phyloP scores from a whole-genome alignment of 768 basidiomycete genomes.

The Chiua virens region DNA sequence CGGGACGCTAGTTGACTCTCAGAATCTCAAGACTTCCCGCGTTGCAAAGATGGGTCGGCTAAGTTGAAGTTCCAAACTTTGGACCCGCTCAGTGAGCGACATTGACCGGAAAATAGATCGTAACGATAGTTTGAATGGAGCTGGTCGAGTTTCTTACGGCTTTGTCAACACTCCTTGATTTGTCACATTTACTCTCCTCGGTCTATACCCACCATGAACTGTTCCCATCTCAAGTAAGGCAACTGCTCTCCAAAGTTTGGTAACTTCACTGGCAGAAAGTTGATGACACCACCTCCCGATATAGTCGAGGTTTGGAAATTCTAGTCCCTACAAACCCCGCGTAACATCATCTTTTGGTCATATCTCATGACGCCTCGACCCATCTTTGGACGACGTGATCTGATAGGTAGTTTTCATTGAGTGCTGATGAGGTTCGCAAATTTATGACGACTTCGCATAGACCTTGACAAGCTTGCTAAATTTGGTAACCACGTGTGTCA shows the following conservation, averaged over 20 bases:
- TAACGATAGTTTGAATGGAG: conserved; percentile 7
- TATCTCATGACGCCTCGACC: conserved; percentile 1
- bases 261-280: conserved; percentile 4
- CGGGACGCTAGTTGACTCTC: neutral
- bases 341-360: conserved; percentile 8
- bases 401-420: conserved; percentile 10
- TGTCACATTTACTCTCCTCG: conserved; percentile 24
- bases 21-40: neutral
- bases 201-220: conserved; percentile 18
- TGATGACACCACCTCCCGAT: conserved; percentile 1
- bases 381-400: conserved; percentile 11
- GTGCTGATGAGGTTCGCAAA: conserved; percentile 11
- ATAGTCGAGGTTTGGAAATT: conserved; percentile 9
- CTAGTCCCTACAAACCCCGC: conserved; percentile 20
- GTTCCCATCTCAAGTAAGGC: conserved; percentile 14
- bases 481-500: neutral
- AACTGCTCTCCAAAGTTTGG: conserved; percentile 7
- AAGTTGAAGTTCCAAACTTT: neutral
- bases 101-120: neutral
- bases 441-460: conserved; percentile 8
- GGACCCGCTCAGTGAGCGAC: no score
- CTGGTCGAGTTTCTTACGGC: conserved; percentile 2
- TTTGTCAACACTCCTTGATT: conserved; percentile 12
- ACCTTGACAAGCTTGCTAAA: no score
- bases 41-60: neutral